A percentile compares a stretch with the other conserved stretches of the same genome.
Conservation (phyloP, 345 rosid species). For the Alliaria petiolata region DNA sequence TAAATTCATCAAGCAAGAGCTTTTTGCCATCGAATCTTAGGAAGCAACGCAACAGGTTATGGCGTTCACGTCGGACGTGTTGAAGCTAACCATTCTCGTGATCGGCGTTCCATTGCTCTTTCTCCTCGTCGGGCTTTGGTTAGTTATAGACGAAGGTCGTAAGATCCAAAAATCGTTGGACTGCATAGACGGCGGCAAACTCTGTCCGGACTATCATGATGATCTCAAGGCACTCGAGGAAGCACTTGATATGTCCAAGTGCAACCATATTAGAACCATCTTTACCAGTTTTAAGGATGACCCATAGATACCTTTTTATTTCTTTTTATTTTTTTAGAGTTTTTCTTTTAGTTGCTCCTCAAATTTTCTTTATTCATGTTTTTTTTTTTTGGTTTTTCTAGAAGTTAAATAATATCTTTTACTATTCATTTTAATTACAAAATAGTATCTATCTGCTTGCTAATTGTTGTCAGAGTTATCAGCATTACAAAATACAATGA, state of each 20-base stretch:
- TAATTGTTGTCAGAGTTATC: no score
- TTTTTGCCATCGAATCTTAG: not conserved
- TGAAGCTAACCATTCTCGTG: not conserved
- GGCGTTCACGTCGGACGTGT: not conserved
- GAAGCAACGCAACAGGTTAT: no score
- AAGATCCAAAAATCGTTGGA: not conserved
- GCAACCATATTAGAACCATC: not conserved
- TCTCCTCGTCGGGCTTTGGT: not conserved
- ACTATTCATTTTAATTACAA: no score
- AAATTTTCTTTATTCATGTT: no score
- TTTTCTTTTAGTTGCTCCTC: no score
- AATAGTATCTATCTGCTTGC: no score
- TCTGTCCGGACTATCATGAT: not conserved
- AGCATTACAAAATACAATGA: no score
- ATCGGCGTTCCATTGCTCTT: not conserved
- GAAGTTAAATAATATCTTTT: no score
- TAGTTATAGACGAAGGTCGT: not conserved
- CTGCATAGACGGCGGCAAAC: not conserved
- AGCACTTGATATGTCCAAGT: not conserved
- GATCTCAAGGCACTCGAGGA: not conserved
- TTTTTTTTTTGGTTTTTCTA: no score
- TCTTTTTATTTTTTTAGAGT: no score
- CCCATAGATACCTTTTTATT: not conserved
- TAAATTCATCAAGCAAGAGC: not conserved
- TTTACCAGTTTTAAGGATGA: not conserved